Evolutionary conservation across 257 asterid genomes (phyloP), one percentile per base, ranked within the genome.

Genomic region (Nicotiana obtusifolia): DNA sequence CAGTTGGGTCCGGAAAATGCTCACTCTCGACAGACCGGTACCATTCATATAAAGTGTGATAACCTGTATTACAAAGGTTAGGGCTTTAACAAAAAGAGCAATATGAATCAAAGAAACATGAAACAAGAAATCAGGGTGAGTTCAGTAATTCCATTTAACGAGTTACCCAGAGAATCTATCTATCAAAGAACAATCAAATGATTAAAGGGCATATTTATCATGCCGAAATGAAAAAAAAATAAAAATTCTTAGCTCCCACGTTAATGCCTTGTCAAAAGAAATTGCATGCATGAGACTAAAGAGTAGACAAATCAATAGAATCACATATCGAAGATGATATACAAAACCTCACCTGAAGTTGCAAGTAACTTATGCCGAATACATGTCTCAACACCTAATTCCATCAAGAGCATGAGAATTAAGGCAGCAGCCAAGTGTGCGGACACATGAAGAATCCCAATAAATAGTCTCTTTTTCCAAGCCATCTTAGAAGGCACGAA

Each of bases 1-100:
- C 99, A 35, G 98, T 94, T 77, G 97, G 99, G 77, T 96, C 99
- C 0, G 99, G 99, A 80, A 96, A 96, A 91, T 94, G 99, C 91
- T 96, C 94, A 13, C 93, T 91, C 85, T 96, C 99, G 82, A 91
- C 95, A 15, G 92, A 91, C 76, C 87, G 89, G 84, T 96, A 96
- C 99, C 99, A 96, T 81, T 96, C 90, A 66, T 94, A 94, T 65
- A 96, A 86, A 64, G 99, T 95, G 85, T 95, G 99, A 84, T 95
- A 93, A 66, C 98, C 99, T 95, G 90, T 80, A 84, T 78, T 33
- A 81, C 52, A 85, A 62, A 52, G 64, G 75, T 22, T 11, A 61
- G 54, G 15, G 52, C 10, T 52, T 30, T 1, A 22, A 19, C 64
- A 62, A 41, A n/a, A 16, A 69, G 44, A 69, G 44, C 66, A 77